Conservation (phyloP, 2,329 filamentous ascomycete genomes). For the Curvularia hawaiiensis region DNA sequence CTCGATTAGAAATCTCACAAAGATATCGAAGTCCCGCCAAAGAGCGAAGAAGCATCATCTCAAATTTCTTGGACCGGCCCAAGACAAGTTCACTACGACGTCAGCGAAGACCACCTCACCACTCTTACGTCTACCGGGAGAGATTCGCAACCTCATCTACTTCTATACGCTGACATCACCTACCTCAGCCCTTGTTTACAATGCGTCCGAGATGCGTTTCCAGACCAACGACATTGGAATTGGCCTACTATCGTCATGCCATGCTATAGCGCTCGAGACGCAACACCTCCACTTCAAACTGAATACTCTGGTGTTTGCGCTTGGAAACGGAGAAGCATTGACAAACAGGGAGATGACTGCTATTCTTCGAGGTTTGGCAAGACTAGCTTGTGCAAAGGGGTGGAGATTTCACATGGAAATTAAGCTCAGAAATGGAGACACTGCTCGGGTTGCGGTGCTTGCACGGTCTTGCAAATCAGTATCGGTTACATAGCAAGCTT, state of each 20-base stretch:
- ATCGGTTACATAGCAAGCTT: no score
- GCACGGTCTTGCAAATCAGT: not conserved
- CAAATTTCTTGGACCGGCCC: slow-evolving; percentile 1
- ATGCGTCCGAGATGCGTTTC: slow-evolving; percentile 12
- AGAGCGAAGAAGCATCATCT: slow-evolving; percentile 8
- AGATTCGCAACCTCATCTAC: slow-evolving; percentile 22
- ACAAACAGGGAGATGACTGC: not conserved
- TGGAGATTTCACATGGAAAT: not conserved
- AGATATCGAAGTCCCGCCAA: not conserved
- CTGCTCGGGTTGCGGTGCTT: not conserved
- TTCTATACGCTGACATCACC: slow-evolving; percentile 14
- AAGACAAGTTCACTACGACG: not conserved
- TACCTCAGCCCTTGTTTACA: slow-evolving; percentile 8
- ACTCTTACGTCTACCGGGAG: slow-evolving; percentile 19
- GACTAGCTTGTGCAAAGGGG: not conserved
- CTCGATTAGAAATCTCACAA: not conserved
- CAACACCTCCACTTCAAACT: slow-evolving; percentile 15
- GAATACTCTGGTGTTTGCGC: slow-evolving; percentile 16
- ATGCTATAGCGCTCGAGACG: slow-evolving; percentile 19
- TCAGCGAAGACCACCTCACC: slow-evolving; percentile 4
- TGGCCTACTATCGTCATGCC: slow-evolving; percentile 21
- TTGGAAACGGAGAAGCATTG: no score
- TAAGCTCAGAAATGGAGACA: not conserved
- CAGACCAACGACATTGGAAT: slow-evolving; percentile 18
- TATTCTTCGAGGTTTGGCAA: not conserved